These are phyloP conservation scores for Coemansia asiatica DNA, from an alignment of 192 early-diverging fungal genomes.

Conservation along the genomic window DNA sequence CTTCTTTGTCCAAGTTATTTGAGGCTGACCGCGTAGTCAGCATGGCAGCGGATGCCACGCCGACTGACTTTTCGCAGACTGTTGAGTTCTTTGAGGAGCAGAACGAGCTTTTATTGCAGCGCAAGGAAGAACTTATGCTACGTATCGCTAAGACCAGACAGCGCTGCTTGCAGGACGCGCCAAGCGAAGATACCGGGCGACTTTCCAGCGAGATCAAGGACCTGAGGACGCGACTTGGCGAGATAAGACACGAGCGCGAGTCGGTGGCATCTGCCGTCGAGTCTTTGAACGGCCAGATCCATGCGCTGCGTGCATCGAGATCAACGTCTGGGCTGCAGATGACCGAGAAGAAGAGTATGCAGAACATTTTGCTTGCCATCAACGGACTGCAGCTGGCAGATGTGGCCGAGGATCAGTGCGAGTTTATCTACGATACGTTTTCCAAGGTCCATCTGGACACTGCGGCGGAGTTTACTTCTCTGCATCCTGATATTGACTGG, in stretches of 20 bases:
- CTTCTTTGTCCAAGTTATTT: slow-evolving; percentile 35
- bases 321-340: slow-evolving; percentile 36
- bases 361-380: slow-evolving; percentile 44
- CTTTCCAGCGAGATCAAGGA: slow-evolving; percentile 27
- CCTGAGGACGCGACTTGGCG: slow-evolving; percentile 19
- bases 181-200: slow-evolving; percentile 16
- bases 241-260: slow-evolving; percentile 27
- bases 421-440: slow-evolving; percentile 51
- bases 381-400: slow-evolving; percentile 44
- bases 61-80: slow-evolving; percentile 12
- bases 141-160: slow-evolving; percentile 35
- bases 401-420: slow-evolving; percentile 30
- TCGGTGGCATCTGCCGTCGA: slow-evolving; percentile 10
- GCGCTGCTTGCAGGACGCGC: slow-evolving; percentile 22
- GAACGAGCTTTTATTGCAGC: slow-evolving; percentile 20
- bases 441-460: slow-evolving; percentile 36
- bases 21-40: slow-evolving; percentile 44
- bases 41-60: slow-evolving; percentile 11
- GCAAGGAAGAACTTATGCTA: slow-evolving; percentile 33
- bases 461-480: slow-evolving; percentile 44
- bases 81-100: slow-evolving; percentile 31
- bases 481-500: slow-evolving; percentile 56
- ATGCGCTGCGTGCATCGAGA: slow-evolving; percentile 29
- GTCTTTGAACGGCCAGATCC: slow-evolving; percentile 28
- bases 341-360: slow-evolving; percentile 43